A percentile compares a stretch with the other conserved stretches of the same genome.
These are phyloP conservation scores for Vitis riparia DNA, from an alignment of 164 flowering plant species.

Conservation along the genomic window DNA sequence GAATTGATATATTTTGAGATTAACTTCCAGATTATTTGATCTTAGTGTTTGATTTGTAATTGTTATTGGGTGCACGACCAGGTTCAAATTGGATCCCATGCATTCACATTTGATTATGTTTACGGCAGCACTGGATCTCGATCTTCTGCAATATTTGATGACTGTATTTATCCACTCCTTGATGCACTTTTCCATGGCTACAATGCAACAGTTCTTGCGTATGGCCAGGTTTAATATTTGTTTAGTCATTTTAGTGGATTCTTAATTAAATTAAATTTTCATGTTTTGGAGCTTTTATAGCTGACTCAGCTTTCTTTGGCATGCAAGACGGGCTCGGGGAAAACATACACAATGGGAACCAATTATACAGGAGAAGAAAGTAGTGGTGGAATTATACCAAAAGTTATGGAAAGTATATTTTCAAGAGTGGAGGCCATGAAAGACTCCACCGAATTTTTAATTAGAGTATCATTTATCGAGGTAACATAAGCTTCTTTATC, in stretches of 20 bases:
- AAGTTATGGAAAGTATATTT: conserved; percentile 79
- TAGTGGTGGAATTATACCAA: conserved; percentile 70
- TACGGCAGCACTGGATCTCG: conserved; percentile 59
- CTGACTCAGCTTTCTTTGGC: conserved; percentile 3
- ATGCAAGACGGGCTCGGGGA: conserved; percentile 93
- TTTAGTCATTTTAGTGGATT: neutral
- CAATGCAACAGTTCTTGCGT: conserved; percentile 95
- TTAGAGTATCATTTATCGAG: conserved; percentile 95
- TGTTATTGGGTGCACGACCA: conserved; percentile 17
- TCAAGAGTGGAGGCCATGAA: conserved; percentile 49
- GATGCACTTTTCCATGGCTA: conserved; percentile 86
- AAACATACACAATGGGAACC: conserved; percentile 98
- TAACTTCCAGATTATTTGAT: no score
- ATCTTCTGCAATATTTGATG: conserved; percentile 43
- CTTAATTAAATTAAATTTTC: neutral
- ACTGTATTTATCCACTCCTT: conserved; percentile 82
- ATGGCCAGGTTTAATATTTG: conserved; percentile 71
- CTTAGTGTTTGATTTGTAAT: neutral
- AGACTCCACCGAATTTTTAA: conserved; percentile 61
- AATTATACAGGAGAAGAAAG: conserved; percentile 68
- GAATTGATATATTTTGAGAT: no score
- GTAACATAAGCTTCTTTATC: conserved; percentile 25
- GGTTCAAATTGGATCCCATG: conserved; percentile 94
- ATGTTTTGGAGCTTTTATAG: neutral
- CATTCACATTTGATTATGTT: conserved; percentile 82